A percentile compares a stretch with the other conserved stretches of the same genome.
Conservation (phyloP, 2,329 filamentous ascomycete species). For the Sclerotinia nivalis region DNA sequence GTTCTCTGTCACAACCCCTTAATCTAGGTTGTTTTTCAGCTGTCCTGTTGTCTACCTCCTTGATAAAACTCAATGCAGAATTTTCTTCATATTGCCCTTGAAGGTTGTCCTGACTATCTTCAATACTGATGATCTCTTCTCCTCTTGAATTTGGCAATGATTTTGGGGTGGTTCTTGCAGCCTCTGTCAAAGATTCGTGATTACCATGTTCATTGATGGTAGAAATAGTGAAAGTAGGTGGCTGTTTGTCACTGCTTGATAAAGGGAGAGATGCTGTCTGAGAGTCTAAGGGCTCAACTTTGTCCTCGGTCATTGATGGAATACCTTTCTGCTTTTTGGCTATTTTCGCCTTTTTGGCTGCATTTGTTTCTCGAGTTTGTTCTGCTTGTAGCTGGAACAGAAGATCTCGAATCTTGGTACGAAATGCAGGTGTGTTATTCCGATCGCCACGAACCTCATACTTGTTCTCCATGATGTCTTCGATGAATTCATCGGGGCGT, state of each 20-base stretch:
- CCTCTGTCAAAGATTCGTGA: not conserved
- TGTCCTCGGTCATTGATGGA: not conserved
- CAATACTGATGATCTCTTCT: conserved; percentile 12
- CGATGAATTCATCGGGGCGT: conserved; percentile 69
- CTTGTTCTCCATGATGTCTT: conserved; percentile 60
- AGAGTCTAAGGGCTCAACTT: not conserved
- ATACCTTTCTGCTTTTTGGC: conserved; percentile 4
- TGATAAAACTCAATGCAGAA: not conserved
- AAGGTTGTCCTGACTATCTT: conserved; percentile 15
- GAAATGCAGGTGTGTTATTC: conserved; percentile 57
- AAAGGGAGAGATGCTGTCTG: conserved; percentile 2
- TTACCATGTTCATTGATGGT: not conserved
- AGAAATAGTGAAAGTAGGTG: not conserved
- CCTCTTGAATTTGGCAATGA: not conserved
- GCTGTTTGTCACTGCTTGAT: conserved; percentile 18
- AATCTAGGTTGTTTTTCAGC: not conserved
- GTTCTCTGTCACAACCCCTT: not conserved
- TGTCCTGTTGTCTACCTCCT: not conserved
- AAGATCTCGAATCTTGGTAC: conserved; percentile 64
- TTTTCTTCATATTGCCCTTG: not conserved
- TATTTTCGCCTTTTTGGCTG: not conserved
- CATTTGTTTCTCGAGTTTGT: conserved; percentile 44
- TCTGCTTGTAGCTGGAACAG: conserved; percentile 63
- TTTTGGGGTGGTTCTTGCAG: not conserved
- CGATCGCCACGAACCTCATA: conserved; percentile 56